Base-by-base conservation (phyloP, 164 flowering plant genomes). In the Buxus sempervirens region DNA sequence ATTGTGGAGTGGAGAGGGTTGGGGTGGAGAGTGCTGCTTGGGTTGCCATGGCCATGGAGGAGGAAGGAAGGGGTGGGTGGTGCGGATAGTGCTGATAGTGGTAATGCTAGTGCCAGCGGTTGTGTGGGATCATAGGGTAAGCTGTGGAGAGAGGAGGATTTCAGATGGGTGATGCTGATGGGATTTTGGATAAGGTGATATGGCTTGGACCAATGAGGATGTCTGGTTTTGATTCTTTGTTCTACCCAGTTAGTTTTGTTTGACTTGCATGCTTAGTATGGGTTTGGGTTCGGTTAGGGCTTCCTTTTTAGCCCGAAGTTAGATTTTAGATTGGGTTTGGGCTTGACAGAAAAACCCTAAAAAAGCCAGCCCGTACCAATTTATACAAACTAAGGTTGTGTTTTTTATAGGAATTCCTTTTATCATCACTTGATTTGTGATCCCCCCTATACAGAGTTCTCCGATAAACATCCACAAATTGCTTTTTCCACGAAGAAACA, bases 1-100 rank as follows among this genome's bases (percentile, higher is more conserved):
- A 67, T 51, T 67, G 79, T 5, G 86, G 71, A 73, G 80, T 66
- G 71, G 87, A 68, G 76, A 81, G 76, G 21, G 84, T 58, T 66
- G 91, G 84, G 77, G 90, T 83, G 85, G 82, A 80, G 80, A 90
- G 85, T 66, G 92, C 76, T 67, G 90, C 80, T 83, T 86, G 92
- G 70, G 96, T 78, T 69, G 96, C 88, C 92, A 88, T 90, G 53
- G 96, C 89, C 89, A 84, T 84, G 66, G 64, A 41, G 63, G 62
- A 14, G 18, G 26, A 26, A 65, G 25, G 63, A 51, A 36, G 10
- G 36, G 68, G 13, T 22, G 49, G 54, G 24, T 32, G n/a, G n/a
- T n/a, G n/a, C n/a, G n/a, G n/a, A n/a, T 7, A 32, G 38, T 32
- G 51, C 14, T 45, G 5, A 70, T 57, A 60, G 62, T 26, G 65